phyloP scores from a whole-genome alignment of 805 yeast genomes.

The Starmerella bombi region DNA sequence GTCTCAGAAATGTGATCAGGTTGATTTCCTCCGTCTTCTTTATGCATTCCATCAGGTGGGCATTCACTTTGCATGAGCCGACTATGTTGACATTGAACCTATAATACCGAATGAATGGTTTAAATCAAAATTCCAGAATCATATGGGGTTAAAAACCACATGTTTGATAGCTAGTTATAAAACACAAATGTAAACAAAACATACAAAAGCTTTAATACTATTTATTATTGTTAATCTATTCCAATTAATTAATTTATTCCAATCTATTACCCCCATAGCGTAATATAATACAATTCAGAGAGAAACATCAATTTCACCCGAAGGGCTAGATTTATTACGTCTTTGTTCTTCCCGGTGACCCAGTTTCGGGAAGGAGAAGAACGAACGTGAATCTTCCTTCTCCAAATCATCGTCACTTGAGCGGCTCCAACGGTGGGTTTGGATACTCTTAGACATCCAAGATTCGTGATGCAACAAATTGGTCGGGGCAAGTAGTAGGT shows the following conservation, averaged over 20 bases:
- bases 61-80: slow-evolving; percentile 69
- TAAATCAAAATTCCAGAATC: too few species aligned
- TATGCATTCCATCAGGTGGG: slow-evolving; percentile 96
- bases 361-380: slow-evolving; percentile 11
- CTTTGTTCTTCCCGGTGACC: slow-evolving; percentile 15
- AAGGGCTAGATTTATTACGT: not conserved
- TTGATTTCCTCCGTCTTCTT: slow-evolving; percentile 68
- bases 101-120: too few species aligned
- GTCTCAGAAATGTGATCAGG: slow-evolving; percentile 89
- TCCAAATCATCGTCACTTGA: not conserved
- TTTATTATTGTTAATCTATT: not conserved
- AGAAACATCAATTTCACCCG: slow-evolving; percentile 15
- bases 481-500: slow-evolving; percentile 3
- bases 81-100: too few species aligned
- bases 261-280: not conserved
- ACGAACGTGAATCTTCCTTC: not conserved
- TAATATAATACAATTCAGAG: too few species aligned
- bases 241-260: not conserved
- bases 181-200: too few species aligned
- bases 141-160: too few species aligned
- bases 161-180: too few species aligned
- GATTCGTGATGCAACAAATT: not conserved
- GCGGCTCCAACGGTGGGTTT: not conserved
- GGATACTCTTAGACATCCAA: not conserved
- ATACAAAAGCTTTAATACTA: too few species aligned